These are phyloP conservation scores for Mucor circinelloides DNA, from an alignment of 371 early-diverging fungal genomes.

Conservation along the genomic window DNA sequence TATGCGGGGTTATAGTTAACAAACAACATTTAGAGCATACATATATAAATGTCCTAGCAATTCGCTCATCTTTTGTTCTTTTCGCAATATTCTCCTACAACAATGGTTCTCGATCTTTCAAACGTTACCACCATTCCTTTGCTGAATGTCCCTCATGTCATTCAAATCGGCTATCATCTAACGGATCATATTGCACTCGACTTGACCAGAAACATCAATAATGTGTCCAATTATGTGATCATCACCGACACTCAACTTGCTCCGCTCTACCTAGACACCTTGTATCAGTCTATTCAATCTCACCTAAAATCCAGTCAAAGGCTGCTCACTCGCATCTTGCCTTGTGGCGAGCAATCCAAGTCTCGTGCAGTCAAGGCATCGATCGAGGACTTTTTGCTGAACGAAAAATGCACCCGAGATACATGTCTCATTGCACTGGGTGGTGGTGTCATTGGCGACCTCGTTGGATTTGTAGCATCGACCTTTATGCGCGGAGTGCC, in stretches of 20 bases:
- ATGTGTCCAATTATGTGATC: slow-evolving; percentile 77
- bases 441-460: slow-evolving; percentile 95
- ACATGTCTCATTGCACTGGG: slow-evolving; percentile 90
- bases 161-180: slow-evolving; percentile 74
- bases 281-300: slow-evolving; percentile 4
- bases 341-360: slow-evolving; percentile 88
- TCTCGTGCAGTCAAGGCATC: slow-evolving; percentile 75
- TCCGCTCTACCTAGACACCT: slow-evolving; percentile 51
- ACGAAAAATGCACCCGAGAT: slow-evolving; percentile 83
- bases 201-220: slow-evolving; percentile 52
- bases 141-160: slow-evolving; percentile 22
- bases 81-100: neutral
- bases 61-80: neutral
- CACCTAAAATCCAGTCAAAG: slow-evolving; percentile 37
- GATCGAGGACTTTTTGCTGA: slow-evolving; percentile 89
- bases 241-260: slow-evolving; percentile 86
- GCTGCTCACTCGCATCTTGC: slow-evolving; percentile 70
- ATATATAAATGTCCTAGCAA: neutral
- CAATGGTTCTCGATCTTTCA: neutral
- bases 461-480: slow-evolving; percentile 91
- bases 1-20: neutral
- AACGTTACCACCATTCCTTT: slow-evolving; percentile 21
- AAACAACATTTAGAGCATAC: neutral
- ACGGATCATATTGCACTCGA: slow-evolving; percentile 70
- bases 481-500: slow-evolving; percentile 96